These are phyloP conservation scores for Pichia kudriavzevii DNA, from an alignment of 1,139 yeast species.

Conservation along the genomic window DNA sequence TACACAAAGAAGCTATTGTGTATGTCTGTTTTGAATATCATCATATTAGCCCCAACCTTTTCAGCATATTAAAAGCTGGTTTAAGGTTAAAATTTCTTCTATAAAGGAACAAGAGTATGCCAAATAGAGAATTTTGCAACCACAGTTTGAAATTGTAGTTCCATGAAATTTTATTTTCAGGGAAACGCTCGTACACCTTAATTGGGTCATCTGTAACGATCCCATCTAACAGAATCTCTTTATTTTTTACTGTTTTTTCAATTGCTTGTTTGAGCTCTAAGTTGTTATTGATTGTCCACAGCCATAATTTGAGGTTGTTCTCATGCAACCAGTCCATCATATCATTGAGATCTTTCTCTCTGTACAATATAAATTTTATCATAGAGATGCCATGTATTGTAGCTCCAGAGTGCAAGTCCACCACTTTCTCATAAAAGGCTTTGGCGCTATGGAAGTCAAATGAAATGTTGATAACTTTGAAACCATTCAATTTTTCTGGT, in stretches of 20 bases:
- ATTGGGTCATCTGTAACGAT: slow-evolving; percentile 27
- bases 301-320: slow-evolving; percentile 48
- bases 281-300: slow-evolving; percentile 73
- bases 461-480: slow-evolving; percentile 48
- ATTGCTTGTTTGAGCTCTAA: slow-evolving; percentile 15
- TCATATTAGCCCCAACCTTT: slow-evolving; percentile 20
- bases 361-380: slow-evolving; percentile 31
- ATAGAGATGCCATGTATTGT: slow-evolving; percentile 24
- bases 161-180: slow-evolving; percentile 2
- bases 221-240: slow-evolving; percentile 20
- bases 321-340: slow-evolving; percentile 28
- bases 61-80: slow-evolving; percentile 15
- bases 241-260: slow-evolving; percentile 4
- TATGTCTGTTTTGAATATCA: too few species aligned
- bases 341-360: slow-evolving; percentile 34
- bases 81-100: slow-evolving; percentile 20
- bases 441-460: slow-evolving; percentile 34
- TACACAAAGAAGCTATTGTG: too few species aligned
- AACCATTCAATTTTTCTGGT: slow-evolving; percentile 34
- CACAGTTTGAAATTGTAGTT: slow-evolving; percentile 13
- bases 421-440: slow-evolving; percentile 28
- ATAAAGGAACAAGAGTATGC: slow-evolving; percentile 16
- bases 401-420: slow-evolving; percentile 26
- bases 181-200: slow-evolving; percentile 6
- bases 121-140: slow-evolving; percentile 15